Conservation (phyloP, 352 stramenopile genomes). For the Phytophthora vignae region DNA sequence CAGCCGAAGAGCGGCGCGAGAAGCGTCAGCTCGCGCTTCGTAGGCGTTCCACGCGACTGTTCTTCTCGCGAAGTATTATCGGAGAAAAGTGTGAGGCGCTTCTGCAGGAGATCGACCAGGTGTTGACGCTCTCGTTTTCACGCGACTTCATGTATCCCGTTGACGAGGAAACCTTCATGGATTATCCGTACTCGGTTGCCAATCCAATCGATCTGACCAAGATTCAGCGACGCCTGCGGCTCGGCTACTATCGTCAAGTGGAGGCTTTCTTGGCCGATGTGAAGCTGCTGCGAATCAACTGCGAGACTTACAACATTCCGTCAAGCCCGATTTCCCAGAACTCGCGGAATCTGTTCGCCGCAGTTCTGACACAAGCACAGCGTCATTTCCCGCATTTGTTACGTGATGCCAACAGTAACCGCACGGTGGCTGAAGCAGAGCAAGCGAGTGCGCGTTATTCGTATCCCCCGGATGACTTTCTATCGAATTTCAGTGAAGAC, state of each 20-base stretch:
- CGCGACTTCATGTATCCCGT: slow-evolving; percentile 87
- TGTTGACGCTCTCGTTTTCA: slow-evolving; percentile 77
- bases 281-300: slow-evolving; percentile 78
- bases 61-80: slow-evolving; percentile 61
- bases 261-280: slow-evolving; percentile 84
- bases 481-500: slow-evolving; percentile 49
- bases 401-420: slow-evolving; percentile 32
- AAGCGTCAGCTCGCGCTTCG: slow-evolving; percentile 56
- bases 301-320: slow-evolving; percentile 87
- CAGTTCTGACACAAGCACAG: slow-evolving; percentile 67
- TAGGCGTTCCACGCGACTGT: slow-evolving; percentile 47
- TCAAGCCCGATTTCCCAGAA: slow-evolving; percentile 87
- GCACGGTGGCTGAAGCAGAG: slow-evolving; percentile 31
- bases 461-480: slow-evolving; percentile 70
- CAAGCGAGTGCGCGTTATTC: slow-evolving; percentile 30
- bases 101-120: slow-evolving; percentile 61
- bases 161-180: slow-evolving; percentile 68
- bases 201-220: slow-evolving; percentile 89
- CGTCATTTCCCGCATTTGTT: slow-evolving; percentile 67
- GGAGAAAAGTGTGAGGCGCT: slow-evolving; percentile 55
- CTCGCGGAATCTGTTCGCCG: slow-evolving; percentile 68
- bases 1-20: slow-evolving; percentile 34
- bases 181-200: slow-evolving; percentile 85
- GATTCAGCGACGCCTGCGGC: slow-evolving; percentile 71
- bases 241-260: slow-evolving; percentile 85